Conservation (phyloP, 2,329 filamentous ascomycete species). For the Pyrenochaeta sp. region DNA sequence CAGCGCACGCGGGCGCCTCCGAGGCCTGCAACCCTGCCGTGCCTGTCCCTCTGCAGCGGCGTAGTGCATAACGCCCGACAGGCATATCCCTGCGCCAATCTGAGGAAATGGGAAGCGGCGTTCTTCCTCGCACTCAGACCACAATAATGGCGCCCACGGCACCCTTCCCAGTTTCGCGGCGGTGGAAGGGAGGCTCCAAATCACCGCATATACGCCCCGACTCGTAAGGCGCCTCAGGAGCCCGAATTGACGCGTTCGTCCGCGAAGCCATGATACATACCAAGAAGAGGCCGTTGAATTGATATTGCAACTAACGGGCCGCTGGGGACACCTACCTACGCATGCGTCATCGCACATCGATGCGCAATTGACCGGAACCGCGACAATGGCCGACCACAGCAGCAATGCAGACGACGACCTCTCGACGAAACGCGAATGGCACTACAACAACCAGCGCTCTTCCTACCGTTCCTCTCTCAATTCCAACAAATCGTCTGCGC, state of each 20-base stretch:
- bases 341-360: slow-evolving; percentile 21
- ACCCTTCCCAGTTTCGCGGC: slow-evolving; percentile 4
- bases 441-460: slow-evolving; percentile 49
- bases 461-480: slow-evolving; percentile 30
- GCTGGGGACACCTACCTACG: background rate
- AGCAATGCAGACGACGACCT: slow-evolving; percentile 29
- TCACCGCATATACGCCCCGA: background rate
- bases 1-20: slow-evolving; percentile 16
- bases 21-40: slow-evolving; percentile 6
- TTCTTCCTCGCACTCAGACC: slow-evolving; percentile 2
- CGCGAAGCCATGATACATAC: background rate
- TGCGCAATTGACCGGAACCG: slow-evolving; percentile 4
- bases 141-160: background rate
- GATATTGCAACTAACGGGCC: background rate
- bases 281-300: background rate
- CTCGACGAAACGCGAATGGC: slow-evolving; percentile 32
- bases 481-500: slow-evolving; percentile 21
- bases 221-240: background rate
- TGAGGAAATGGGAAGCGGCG: slow-evolving; percentile 6
- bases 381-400: slow-evolving; percentile 30
- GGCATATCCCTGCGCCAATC: slow-evolving; percentile 13
- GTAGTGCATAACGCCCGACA: background rate
- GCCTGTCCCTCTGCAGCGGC: slow-evolving; percentile 3
- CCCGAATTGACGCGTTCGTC: background rate
- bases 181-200: slow-evolving; percentile 2